Percentiles rank a stretch among this genome's conserved stretches.
phyloP scores from a whole-genome alignment of 78 protist genomes.

The slime mould (Dictyostelium discoideum) region DNA sequence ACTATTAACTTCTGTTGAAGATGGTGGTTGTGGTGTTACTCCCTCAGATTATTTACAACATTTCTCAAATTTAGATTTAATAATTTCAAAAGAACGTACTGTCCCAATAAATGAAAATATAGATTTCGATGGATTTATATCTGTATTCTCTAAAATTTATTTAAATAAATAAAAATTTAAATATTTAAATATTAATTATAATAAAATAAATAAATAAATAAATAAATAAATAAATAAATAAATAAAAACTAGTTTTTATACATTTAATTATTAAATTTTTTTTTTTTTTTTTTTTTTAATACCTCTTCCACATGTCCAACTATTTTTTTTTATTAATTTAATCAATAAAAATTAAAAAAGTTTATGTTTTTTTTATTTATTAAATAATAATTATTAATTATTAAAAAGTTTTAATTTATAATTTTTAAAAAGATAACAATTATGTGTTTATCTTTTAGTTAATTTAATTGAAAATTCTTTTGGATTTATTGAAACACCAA shows the following conservation, averaged over 20 bases:
- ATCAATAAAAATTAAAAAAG: too few species aligned
- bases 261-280: too few species aligned
- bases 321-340: too few species aligned
- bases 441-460: background rate
- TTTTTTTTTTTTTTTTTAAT: too few species aligned
- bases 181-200: background rate
- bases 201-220: background rate
- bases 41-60: background rate
- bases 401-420: too few species aligned
- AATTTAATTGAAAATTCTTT: constrained; percentile 1
- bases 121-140: background rate
- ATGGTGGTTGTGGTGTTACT: background rate
- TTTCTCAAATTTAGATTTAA: background rate
- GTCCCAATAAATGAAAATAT: background rate
- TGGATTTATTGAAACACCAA: constrained; percentile 53
- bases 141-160: background rate
- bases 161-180: background rate
- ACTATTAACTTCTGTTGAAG: background rate
- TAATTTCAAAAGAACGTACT: background rate
- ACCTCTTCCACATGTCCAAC: too few species aligned
- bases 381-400: too few species aligned
- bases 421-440: too few species aligned
- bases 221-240: too few species aligned
- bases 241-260: too few species aligned
- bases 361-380: too few species aligned